Evolutionary conservation across 306 rosid genomes (phyloP), one percentile per base, ranked within the genome.

Genomic region (Crotalaria pallida): DNA sequence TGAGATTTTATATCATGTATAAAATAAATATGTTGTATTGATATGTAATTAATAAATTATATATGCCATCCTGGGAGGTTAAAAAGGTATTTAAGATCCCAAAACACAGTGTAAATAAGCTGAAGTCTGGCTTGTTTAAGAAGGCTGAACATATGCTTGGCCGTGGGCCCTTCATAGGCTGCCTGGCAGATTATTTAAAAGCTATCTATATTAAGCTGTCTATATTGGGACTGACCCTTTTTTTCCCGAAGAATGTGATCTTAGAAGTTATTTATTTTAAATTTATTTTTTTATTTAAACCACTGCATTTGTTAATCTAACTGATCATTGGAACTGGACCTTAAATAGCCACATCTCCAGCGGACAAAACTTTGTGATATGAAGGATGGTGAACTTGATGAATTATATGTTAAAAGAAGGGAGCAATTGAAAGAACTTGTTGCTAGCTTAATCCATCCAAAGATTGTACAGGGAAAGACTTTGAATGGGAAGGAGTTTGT

Each of bases 311-410:
- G 22, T 50, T 50, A 49, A 38, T 68, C 10, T 21, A 59, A 51
- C 76, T 76, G 44, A 51, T 69, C 17, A 12, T 64, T 45, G 29
- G 33, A 58, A 27, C 71, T 74, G 76, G 75, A 79, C 58, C 49
- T 76, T 60, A 44, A 75, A 86, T 89, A 92, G 99, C 99, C 99
- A 69, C 99, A 94, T 85, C 83, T 94, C 72, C 85, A 80, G 74
- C 89, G 99, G 81, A 94, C 97, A 58, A 90, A 88, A 81, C 99
- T 94, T 61, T 94, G 99, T 78, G 99, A 94, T 53, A 73, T 94
- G 97, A 87, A 91, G 71, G 99, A 94, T 77, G 70, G 55, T 36
- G 99, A 88, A 55, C 97, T 94, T 34, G 99, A 94, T 66, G 88
- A 82, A 3, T 17, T 70, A 34, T 94, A 94, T 83, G 89, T 94